A percentile compares a stretch with the other conserved stretches of the same genome.
phyloP scores from a whole-genome alignment of 2,329 filamentous ascomycete genomes.

The Onygena corvina region DNA sequence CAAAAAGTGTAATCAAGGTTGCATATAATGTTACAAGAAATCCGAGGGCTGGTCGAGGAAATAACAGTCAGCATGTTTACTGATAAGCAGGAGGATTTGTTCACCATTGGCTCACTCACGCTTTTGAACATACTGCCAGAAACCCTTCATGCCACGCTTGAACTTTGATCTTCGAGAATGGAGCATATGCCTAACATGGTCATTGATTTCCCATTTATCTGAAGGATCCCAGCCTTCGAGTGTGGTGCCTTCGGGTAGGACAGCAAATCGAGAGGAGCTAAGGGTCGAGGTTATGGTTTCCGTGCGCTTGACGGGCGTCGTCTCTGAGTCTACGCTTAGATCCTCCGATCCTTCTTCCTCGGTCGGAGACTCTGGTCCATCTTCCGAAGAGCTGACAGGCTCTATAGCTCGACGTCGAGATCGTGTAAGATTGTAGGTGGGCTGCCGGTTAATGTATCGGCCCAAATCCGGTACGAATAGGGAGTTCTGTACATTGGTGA shows the following conservation, averaged over 20 bases:
- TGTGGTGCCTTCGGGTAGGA: slow-evolving; percentile 60
- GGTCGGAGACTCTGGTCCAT: background rate
- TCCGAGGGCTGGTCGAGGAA: slow-evolving; percentile 47
- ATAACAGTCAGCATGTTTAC: background rate
- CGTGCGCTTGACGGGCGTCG: slow-evolving; percentile 31
- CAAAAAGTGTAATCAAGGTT: slow-evolving; percentile 69
- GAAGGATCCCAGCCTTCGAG: slow-evolving; percentile 63
- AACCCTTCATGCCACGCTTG: slow-evolving; percentile 67
- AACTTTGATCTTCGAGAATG: slow-evolving; percentile 70
- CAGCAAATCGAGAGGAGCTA: slow-evolving; percentile 61
- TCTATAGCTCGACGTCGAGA: slow-evolving; percentile 18
- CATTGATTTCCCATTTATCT: slow-evolving; percentile 66
- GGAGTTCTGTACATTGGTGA: slow-evolving; percentile 84
- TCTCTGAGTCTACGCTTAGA: slow-evolving; percentile 21
- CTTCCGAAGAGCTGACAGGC: background rate
- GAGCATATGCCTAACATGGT: slow-evolving; percentile 76
- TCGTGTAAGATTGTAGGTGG: slow-evolving; percentile 59
- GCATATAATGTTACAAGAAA: slow-evolving; percentile 78
- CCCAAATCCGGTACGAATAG: slow-evolving; percentile 77
- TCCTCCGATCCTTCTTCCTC: slow-evolving; percentile 17
- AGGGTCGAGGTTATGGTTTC: slow-evolving; percentile 58
- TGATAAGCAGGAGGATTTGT: background rate
- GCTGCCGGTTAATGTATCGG: slow-evolving; percentile 59
- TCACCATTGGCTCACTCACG: too few species aligned
- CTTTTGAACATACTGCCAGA: slow-evolving; percentile 63